phyloP scores from a whole-genome alignment of 2,329 filamentous ascomycete species.

The Amylocarpus encephaloides region DNA sequence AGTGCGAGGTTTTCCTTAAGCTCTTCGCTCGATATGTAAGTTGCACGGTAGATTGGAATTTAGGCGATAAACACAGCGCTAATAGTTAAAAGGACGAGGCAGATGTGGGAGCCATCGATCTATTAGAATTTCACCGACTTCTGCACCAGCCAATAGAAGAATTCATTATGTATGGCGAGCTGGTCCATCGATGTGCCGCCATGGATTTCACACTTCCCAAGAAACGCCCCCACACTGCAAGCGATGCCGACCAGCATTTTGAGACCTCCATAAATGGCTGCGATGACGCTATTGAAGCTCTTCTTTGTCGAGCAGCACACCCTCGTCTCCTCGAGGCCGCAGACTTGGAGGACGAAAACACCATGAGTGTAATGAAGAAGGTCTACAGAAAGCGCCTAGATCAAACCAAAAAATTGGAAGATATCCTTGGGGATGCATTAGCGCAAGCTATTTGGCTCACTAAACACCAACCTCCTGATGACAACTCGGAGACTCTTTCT shows the following conservation, averaged over 20 bases:
- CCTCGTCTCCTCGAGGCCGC: neutral
- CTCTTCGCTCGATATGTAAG: constrained; percentile 30
- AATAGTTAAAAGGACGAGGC: constrained; percentile 33
- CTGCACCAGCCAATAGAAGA: constrained; percentile 42
- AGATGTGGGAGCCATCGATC: constrained; percentile 39
- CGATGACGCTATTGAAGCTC: neutral
- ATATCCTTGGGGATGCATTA: neutral
- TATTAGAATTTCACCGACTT: constrained; percentile 38
- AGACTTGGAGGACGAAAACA: neutral
- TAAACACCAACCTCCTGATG: neutral
- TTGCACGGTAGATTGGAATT: neutral
- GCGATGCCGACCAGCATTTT: constrained; percentile 5
- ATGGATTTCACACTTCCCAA: constrained; percentile 37
- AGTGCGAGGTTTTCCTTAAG: constrained; percentile 50
- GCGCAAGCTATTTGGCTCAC: neutral
- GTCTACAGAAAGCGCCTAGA: neutral
- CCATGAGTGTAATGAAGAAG: neutral
- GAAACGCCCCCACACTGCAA: neutral
- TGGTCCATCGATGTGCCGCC: constrained; percentile 46
- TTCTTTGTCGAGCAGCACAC: neutral
- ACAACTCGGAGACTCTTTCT: neutral
- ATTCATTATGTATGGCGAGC: constrained; percentile 46
- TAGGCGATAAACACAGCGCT: neutral
- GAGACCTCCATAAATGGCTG: neutral
- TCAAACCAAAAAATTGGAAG: neutral